Evolutionary conservation across 1,284 basidiomycete genomes (phyloP), one percentile per base, ranked within the genome.

Genomic region (Peniophora sp.): DNA sequence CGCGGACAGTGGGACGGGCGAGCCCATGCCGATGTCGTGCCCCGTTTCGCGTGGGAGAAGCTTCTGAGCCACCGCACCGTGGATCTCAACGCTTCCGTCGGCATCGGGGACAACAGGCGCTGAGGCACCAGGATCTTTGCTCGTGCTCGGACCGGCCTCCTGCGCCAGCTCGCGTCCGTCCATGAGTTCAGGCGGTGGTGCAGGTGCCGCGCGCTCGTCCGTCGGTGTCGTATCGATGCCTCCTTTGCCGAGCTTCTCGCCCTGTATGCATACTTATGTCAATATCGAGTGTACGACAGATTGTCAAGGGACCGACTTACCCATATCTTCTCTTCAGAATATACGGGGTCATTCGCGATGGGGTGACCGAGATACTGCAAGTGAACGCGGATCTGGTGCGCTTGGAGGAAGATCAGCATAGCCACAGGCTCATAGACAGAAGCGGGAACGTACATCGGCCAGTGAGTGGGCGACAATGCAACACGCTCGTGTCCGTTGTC

Each of bases 341-440:
- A 96, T 0, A 95, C 76, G 1, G 91, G 87, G 62, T 96, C 93
- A 62, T 97, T 96, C 22, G 92, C 89, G 56, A 99, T 95, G 0
- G 97, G 88, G 62, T 92, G 74, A 1, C 97, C 97, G 47, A 99
- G 81, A 63, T 79, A 98, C 69, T 99, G 97, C 1, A 98, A 78
- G 64, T 99, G 97, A 1, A 99, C 96, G 44, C 96, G 82, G 52
- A 97, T 88, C 68, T 97, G 94, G 67, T 97, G 94, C 1, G 94
- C 94, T 90, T 58, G 12, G 52, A 24, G 17, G 34, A 23, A 23
- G 32, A 41, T 53, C 35, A 32, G 32, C 49, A n/a, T 34, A 39
- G 51, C 35, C n/a, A 49, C 27, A 23, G 49, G 3, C 39, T 45
- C 8, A 11, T 37, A 22, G 39, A 51, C 48, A 2, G 8, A 34